These are phyloP conservation scores for Bryoglossum gracile DNA, from an alignment of 495 filamentous ascomycete genomes.

Conservation along the genomic window DNA sequence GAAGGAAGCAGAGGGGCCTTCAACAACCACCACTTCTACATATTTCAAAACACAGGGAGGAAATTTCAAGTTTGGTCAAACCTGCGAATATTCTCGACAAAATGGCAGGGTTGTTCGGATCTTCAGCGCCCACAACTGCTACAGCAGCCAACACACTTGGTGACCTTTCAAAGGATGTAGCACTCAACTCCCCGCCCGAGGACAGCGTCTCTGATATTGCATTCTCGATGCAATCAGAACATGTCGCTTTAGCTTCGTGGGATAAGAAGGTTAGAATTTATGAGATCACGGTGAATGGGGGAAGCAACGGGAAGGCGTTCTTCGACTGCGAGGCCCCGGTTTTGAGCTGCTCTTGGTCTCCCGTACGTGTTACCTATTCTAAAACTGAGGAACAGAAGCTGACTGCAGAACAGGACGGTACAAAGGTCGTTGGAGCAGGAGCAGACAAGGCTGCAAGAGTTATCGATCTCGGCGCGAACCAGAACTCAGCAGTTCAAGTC, in stretches of 20 bases:
- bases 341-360: constrained; percentile 73
- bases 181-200: constrained; percentile 65
- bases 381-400: background rate
- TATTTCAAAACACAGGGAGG: too few species aligned
- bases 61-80: background rate
- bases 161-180: constrained; percentile 83
- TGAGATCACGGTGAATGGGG: constrained; percentile 64
- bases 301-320: constrained; percentile 68
- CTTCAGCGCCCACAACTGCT: constrained; percentile 29
- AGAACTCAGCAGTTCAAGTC: constrained; percentile 46
- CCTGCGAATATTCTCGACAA: constrained; percentile 12
- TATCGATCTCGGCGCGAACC: constrained; percentile 58
- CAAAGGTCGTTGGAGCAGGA: constrained; percentile 72
- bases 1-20: background rate
- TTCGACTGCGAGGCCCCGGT: constrained; percentile 74
- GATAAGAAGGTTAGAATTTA: constrained; percentile 93
- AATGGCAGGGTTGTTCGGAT: constrained; percentile 67
- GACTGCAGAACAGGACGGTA: constrained; percentile 41
- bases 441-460: constrained; percentile 79
- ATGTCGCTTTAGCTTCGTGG: constrained; percentile 83
- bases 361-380: constrained; percentile 45
- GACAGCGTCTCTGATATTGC: constrained; percentile 80
- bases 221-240: constrained; percentile 71
- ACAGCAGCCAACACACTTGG: constrained; percentile 65
- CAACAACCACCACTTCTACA: background rate